phyloP scores from a whole-genome alignment of 495 filamentous ascomycete genomes.

The Entonaema liquescens region DNA sequence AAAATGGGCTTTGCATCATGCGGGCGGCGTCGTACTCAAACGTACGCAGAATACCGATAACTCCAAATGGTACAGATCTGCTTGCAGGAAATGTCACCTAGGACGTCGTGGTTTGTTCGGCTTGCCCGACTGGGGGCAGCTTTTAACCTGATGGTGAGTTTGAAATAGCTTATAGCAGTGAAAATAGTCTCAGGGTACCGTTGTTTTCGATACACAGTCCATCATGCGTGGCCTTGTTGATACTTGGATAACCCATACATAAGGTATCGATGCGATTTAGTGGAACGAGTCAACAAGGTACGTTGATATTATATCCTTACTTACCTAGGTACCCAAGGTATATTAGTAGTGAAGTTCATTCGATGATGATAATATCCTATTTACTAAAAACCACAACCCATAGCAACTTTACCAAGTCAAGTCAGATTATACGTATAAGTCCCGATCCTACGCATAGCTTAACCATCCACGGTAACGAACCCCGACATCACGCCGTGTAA shows the following conservation, averaged over 20 bases:
- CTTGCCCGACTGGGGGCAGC: not conserved
- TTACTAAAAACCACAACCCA: no score
- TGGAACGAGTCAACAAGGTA: not conserved
- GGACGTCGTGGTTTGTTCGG: not conserved
- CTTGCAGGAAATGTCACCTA: not conserved
- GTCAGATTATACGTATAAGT: not conserved
- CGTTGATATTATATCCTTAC: no score
- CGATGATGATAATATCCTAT: no score
- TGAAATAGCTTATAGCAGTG: not conserved
- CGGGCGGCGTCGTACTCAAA: not conserved
- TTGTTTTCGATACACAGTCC: not conserved
- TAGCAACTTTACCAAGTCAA: no score
- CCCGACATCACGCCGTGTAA: not conserved
- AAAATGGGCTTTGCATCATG: slow-evolving; percentile 14
- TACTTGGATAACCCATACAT: not conserved
- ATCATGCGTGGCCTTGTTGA: slow-evolving; percentile 3
- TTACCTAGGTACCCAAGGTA: no score
- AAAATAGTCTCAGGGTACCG: not conserved
- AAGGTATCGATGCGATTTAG: not conserved
- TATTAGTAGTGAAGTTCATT: not conserved
- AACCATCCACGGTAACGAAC: not conserved
- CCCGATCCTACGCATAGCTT: not conserved
- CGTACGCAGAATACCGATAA: not conserved
- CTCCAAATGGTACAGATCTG: not conserved
- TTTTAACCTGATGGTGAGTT: not conserved